Evolutionary conservation across 768 basidiomycete genomes (phyloP), one percentile per base, ranked within the genome.

Genomic region (Myochromella boudieri): DNA sequence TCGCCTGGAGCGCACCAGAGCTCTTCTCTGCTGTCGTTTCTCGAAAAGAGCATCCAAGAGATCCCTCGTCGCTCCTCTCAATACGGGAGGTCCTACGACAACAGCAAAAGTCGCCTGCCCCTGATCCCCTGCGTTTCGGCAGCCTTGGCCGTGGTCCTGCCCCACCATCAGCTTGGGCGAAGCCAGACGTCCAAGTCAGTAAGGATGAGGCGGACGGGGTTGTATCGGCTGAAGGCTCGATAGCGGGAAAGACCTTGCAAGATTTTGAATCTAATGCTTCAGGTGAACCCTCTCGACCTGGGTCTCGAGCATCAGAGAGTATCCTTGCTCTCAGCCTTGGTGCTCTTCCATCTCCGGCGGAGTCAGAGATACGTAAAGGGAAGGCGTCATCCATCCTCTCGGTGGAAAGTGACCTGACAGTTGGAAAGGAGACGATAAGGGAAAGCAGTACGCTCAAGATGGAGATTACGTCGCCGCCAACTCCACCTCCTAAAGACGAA

Each of bases 51-150:
- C 76, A 84, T 52, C 76, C 81, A 0, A 73, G 77, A 14, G 86
- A 87, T 51, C 21, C 25, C 33, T 70, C 75, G 0, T 75, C 78
- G 1, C 55, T 86, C 1, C 63, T 85, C 5, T 76, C 79, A 0
- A 66, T 89, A 10, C 69, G 82, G 1, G 83, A 84, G 25, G 84
- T 85, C 7, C 64, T 87, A 4, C 71, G 83, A 10, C 76, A 79
- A 46, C 79, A 78, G 52, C 77, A 81, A 46, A 81, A 78, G 56
- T 61, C 69, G 0, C 70, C 75, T 22, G 44, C 8, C 12, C 44
- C 31, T 37, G 50, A 33, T 17, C 36, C 22, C 47, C 53, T 33
- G 46, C 39, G 54, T 7, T 52, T 52, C 31, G 56, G 36, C 21
- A 54, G 46, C 26, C 5, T 51, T 5, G 46, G 49, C n/a, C 20